These are phyloP conservation scores for Curvularia lunata DNA, from an alignment of 2,329 filamentous ascomycete species.

Conservation along the genomic window DNA sequence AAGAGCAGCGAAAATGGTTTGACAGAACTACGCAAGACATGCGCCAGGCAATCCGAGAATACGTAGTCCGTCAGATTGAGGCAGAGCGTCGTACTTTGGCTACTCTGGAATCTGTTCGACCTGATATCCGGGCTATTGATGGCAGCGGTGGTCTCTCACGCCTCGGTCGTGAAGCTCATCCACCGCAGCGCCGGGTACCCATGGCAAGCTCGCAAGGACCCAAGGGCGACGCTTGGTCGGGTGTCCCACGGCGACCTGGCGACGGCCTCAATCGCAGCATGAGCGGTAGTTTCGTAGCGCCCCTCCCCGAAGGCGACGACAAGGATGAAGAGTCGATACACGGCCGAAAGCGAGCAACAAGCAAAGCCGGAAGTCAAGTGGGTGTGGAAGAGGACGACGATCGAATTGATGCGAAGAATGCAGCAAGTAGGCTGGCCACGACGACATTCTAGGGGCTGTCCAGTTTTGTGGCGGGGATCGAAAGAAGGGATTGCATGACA, in stretches of 20 bases:
- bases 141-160: constrained; percentile 86
- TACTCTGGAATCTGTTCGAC: constrained; percentile 89
- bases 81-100: constrained; percentile 90
- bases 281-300: constrained; percentile 69
- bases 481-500: constrained; percentile 1
- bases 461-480: constrained; percentile 15
- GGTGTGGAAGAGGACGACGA: constrained; percentile 88
- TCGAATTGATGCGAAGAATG: constrained; percentile 92
- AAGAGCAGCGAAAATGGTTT: constrained; percentile 92
- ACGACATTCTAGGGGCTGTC: constrained; percentile 76
- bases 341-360: constrained; percentile 56
- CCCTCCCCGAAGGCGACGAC: constrained; percentile 67
- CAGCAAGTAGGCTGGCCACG: constrained; percentile 88
- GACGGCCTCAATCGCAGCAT: constrained; percentile 78
- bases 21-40: constrained; percentile 83
- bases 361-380: constrained; percentile 61
- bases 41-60: constrained; percentile 83
- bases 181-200: constrained; percentile 73
- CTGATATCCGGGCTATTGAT: constrained; percentile 93
- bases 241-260: constrained; percentile 79
- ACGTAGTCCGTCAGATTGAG: constrained; percentile 93
- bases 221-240: constrained; percentile 98
- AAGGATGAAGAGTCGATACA: constrained; percentile 57
- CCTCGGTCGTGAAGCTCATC: constrained; percentile 86
- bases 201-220: constrained; percentile 90